Evolutionary conservation across 352 stramenopile species (phyloP), one percentile per base, ranked within the genome.

Genomic region (Phytophthora sp.): DNA sequence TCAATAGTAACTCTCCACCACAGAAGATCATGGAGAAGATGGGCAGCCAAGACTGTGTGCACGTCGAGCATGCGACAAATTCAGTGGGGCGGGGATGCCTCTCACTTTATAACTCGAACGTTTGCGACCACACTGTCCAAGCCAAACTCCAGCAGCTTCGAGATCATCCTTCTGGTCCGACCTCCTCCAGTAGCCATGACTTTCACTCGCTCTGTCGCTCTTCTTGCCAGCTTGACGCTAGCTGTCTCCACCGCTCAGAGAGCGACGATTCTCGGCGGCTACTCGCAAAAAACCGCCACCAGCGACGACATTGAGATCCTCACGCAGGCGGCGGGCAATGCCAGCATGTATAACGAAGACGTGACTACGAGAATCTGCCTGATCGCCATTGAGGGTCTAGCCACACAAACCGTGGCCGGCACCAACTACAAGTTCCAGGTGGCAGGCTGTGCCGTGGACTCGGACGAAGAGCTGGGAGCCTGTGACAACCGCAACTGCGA

Each of bases 351-450:
- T 62, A 55, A 42, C 26, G 56, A 64, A 7, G 46, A 69, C 16
- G 70, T 85, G 59, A 72, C 20, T 3, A 46, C 56, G 2, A 62
- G 53, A 8, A 61, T 88, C 49, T 89, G 80, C 55, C 56, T 82
- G 6, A 60, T 80, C 8, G 66, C 66, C 16, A 65, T 88, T 45
- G 55, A 81, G 30, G 63, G 50, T 39, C 68, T 82, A 15, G 23
- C 72, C 41, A 70, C 58, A 24, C 78, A 89, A 63, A 73, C 65
- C 20, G 79, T 89, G 8, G 67, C 74, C 9, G 80, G 80, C 33
- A 88, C 77, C 41, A 86, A 86, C 63, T 89, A 86, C 68, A 79
- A 76, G 41, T 89, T 85, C 67, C 52, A 80, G 20, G 61, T 86
- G n/a, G 63, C 73, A 3, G 80, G 74, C 16, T 89, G 80, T 63